Evolutionary conservation across 768 basidiomycete genomes (phyloP), one percentile per base, ranked within the genome.

Genomic region (Mycena metata): DNA sequence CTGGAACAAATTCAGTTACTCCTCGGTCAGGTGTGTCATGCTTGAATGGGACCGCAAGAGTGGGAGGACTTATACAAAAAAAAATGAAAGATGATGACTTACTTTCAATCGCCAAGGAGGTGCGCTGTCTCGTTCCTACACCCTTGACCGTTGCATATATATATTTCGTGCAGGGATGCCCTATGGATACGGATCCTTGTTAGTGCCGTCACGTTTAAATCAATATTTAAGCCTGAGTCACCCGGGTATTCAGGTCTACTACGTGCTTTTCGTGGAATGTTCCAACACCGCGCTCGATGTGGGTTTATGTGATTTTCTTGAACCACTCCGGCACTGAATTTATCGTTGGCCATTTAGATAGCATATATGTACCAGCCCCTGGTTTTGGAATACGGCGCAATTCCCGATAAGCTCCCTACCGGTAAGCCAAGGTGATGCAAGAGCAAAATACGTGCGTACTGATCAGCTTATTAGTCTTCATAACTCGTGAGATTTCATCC

Each of bases 301-400:
- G 9, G 17, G 35, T 21, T 11, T 16, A n/a, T 21, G 7, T 8
- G 33, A 17, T 19, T n/a, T n/a, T 15, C 9, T 39, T 39, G 4
- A 39, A 10, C 39, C 9, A 12, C 2, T 19, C 30, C 13, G 13
- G 30, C 43, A 11, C 30, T 30, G 30, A 30, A 30, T 30, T 30
- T 30, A 3, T 47, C 41, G 54, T 2, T 16, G 55, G 55, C 11
- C 10, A 50, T 65, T 43, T 46, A 65, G 24, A 58, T 65, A 16
- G 24, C 8, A 5, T 24, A 49, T 3, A 58, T 65, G 33, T 65
- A 47, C 36, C 45, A 65, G 55, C 45, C 55, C 9, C 42, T 57
- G 24, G 50, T 65, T 10, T 45, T 58, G 16, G 26, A 57, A 2
- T 58, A 58, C 24, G 64, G 64, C 46, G 33, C 19, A 12, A 19